Evolutionary conservation across 2,329 filamentous ascomycete species (phyloP).

Genomic region (Alternaria postmessia): DNA sequence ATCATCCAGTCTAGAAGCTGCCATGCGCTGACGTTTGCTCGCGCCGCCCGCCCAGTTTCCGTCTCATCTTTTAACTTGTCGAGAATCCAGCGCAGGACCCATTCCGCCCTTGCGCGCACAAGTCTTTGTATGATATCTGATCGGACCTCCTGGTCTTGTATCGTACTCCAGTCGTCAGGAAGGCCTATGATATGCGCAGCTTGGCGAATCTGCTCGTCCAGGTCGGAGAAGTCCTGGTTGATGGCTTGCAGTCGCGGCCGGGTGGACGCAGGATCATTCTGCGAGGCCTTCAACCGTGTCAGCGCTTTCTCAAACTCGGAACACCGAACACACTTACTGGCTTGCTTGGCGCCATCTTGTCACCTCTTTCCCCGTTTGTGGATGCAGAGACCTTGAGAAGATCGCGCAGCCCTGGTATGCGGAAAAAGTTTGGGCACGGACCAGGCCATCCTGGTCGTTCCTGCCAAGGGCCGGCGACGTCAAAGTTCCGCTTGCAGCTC

Average conservation of each 20-base stretch:
- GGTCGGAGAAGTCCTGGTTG: conserved; percentile 48
- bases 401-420: conserved; percentile 13
- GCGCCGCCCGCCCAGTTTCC: conserved; percentile 49
- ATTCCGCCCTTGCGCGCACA: conserved; percentile 63
- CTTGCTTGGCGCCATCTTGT: conserved; percentile 35
- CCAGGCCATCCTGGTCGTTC: conserved; percentile 16
- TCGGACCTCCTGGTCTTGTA: conserved; percentile 19
- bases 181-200: conserved; percentile 52
- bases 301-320: background rate
- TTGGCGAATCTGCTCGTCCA: conserved; percentile 53
- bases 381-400: conserved; percentile 4
- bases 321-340: conserved; percentile 17
- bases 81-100: conserved; percentile 72
- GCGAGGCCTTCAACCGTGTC: conserved; percentile 17
- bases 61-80: conserved; percentile 62
- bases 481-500: conserved; percentile 39
- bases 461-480: conserved; percentile 35
- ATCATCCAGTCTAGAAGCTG: conserved; percentile 68
- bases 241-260: conserved; percentile 51
- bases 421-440: conserved; percentile 34
- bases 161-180: conserved; percentile 38
- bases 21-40: conserved; percentile 60
- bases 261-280: conserved; percentile 35
- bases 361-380: conserved; percentile 11
- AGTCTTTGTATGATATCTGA: conserved; percentile 19